Evolutionary conservation across 169 alveolate genomes (phyloP).

Genomic region (Eimeria tenella): DNA sequence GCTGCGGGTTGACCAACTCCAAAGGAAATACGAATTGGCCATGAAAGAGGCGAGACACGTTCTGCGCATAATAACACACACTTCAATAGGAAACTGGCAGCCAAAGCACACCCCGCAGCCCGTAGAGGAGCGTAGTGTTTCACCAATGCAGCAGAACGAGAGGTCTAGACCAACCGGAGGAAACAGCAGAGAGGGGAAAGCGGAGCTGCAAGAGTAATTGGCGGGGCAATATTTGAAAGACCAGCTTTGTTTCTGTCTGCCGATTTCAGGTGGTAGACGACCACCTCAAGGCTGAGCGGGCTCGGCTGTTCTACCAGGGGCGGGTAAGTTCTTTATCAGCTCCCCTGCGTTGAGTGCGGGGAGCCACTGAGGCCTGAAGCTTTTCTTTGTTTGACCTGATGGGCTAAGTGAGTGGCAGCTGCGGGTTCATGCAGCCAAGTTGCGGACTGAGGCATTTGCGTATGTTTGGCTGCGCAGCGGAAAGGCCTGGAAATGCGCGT

Average conservation of each 20-base stretch:
- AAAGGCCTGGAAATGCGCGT: slow-evolving; percentile 26
- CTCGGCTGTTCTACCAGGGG: not conserved
- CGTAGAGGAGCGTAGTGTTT: not conserved
- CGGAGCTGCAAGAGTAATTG: no score
- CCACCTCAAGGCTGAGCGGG: slow-evolving; percentile 11
- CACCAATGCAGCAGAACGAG: not conserved
- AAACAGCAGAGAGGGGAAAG: no score
- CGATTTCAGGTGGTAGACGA: slow-evolving; percentile 7
- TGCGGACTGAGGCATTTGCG: not conserved
- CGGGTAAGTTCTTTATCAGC: no score
- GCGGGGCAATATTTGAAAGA: no score
- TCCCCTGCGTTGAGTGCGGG: no score
- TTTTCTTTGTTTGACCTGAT: not conserved
- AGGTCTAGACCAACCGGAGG: not conserved
- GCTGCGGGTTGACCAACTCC: not conserved
- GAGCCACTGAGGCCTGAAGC: no score
- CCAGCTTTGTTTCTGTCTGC: not conserved
- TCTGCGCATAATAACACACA: not conserved
- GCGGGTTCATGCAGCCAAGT: not conserved
- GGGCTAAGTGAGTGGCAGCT: not conserved
- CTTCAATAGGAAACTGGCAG: not conserved
- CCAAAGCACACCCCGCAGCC: not conserved
- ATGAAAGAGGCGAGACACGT: not conserved
- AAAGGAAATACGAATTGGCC: not conserved
- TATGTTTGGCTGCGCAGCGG: not conserved